These are phyloP conservation scores for Stevia rebaudiana DNA, from an alignment of 140 eudicot genomes.

Conservation along the genomic window DNA sequence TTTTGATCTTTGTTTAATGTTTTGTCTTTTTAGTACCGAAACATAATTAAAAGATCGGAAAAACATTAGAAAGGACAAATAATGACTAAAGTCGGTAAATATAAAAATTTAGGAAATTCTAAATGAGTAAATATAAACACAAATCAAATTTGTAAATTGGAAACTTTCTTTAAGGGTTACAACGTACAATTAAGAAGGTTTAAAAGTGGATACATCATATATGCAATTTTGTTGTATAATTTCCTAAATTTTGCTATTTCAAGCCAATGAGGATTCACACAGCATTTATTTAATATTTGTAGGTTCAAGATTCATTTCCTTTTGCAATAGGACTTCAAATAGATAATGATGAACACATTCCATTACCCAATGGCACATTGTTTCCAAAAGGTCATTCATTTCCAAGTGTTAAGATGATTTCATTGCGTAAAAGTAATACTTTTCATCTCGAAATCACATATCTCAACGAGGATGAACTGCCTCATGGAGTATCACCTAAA, in stretches of 20 bases:
- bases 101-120: too few relatives aligned
- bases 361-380: slow-evolving; percentile 51
- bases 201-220: too few relatives aligned
- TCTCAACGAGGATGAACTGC: slow-evolving; percentile 48
- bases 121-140: too few relatives aligned
- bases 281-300: slow-evolving; percentile 21
- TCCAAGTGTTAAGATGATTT: slow-evolving; percentile 69
- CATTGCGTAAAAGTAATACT: slow-evolving; percentile 47
- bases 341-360: slow-evolving; percentile 44
- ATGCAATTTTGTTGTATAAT: not conserved
- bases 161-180: too few relatives aligned
- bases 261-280: not conserved
- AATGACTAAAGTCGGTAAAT: too few relatives aligned
- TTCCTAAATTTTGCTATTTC: not conserved
- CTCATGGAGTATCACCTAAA: slow-evolving; percentile 54
- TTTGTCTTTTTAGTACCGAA: too few relatives aligned
- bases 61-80: too few relatives aligned
- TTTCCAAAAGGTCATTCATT: slow-evolving; percentile 68
- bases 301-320: slow-evolving; percentile 93
- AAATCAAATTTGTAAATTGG: too few relatives aligned
- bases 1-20: too few relatives aligned
- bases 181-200: too few relatives aligned
- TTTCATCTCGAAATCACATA: slow-evolving; percentile 67
- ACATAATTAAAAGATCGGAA: too few relatives aligned
- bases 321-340: slow-evolving; percentile 68